phyloP scores from a whole-genome alignment of 768 basidiomycete genomes.

The Vararia minispora region DNA sequence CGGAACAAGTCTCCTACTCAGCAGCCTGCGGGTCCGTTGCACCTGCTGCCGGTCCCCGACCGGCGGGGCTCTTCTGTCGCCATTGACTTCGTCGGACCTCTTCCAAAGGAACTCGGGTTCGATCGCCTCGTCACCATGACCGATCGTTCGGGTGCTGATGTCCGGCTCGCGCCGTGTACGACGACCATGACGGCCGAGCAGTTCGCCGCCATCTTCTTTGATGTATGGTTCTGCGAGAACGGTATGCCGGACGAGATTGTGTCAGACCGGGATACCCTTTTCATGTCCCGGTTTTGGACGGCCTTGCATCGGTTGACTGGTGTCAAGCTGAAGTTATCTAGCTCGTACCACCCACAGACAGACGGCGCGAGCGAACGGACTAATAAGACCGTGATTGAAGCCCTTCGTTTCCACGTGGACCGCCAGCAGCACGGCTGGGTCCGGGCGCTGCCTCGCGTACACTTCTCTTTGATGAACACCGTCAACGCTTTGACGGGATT shows the following conservation, averaged over 20 bases:
- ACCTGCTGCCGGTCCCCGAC: slow-evolving; percentile 13
- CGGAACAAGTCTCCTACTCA: slow-evolving; percentile 23
- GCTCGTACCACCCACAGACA: not conserved
- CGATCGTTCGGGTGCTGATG: slow-evolving; percentile 5
- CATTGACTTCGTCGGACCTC: slow-evolving; percentile 21
- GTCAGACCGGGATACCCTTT: slow-evolving; percentile 8
- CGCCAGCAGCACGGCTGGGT: slow-evolving; percentile 15
- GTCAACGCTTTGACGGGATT: slow-evolving; percentile 15
- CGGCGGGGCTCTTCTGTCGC: slow-evolving; percentile 13
- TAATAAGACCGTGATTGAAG: slow-evolving; percentile 15
- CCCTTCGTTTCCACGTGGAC: slow-evolving; percentile 11
- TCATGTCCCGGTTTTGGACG: not conserved
- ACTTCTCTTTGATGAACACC: slow-evolving; percentile 16
- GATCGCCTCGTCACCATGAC: slow-evolving; percentile 18
- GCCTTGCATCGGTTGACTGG: not conserved
- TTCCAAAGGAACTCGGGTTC: slow-evolving; percentile 15
- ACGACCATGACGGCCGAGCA: not conserved
- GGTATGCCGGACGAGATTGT: slow-evolving; percentile 15
- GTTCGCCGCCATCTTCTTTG: slow-evolving; percentile 12
- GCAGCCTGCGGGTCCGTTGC: slow-evolving; percentile 16
- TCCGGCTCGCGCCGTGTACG: not conserved
- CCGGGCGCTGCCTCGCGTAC: slow-evolving; percentile 5
- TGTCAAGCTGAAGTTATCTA: not conserved
- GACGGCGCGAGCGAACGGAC: slow-evolving; percentile 14
- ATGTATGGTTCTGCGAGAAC: slow-evolving; percentile 16